phyloP scores from a whole-genome alignment of 176 grass and related monocot genomes.

The Raddia distichophylla region DNA sequence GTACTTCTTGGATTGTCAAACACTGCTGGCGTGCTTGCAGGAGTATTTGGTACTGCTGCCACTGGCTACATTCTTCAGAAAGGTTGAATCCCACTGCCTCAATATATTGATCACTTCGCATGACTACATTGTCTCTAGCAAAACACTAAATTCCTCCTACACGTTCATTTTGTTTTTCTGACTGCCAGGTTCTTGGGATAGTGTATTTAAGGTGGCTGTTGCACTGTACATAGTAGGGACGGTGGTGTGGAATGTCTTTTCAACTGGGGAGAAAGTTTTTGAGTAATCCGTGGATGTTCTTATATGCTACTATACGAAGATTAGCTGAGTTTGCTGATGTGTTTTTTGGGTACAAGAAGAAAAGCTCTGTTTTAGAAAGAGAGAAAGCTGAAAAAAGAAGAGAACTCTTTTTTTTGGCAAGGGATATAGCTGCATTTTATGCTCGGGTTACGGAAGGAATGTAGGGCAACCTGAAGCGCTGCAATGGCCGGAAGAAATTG shows the following conservation, averaged over 20 bases:
- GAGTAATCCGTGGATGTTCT: slow-evolving; percentile 50
- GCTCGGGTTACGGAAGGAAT: not conserved
- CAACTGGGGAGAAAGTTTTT: slow-evolving; percentile 83
- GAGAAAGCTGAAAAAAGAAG: not conserved
- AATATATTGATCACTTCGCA: not conserved
- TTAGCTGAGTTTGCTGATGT: slow-evolving; percentile 36
- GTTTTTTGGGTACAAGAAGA: slow-evolving; percentile 17
- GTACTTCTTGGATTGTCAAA: slow-evolving; percentile 93
- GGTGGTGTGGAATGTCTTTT: slow-evolving; percentile 90
- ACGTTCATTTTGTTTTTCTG: slow-evolving; percentile 20
- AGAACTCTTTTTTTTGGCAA: slow-evolving; percentile 21
- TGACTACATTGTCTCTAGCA: not conserved
- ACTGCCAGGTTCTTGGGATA: slow-evolving; percentile 89
- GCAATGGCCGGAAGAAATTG: not conserved
- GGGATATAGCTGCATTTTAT: slow-evolving; percentile 30
- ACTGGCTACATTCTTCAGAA: slow-evolving; percentile 87
- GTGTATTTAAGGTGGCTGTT: slow-evolving; percentile 87
- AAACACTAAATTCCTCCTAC: slow-evolving; percentile 3
- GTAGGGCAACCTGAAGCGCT: slow-evolving; percentile 2
- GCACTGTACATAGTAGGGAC: slow-evolving; percentile 80
- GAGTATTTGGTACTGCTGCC: slow-evolving; percentile 89
- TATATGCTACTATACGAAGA: slow-evolving; percentile 22
- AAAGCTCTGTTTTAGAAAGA: not conserved
- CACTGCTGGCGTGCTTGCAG: slow-evolving; percentile 93
- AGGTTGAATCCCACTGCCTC: slow-evolving; percentile 27